phyloP scores from a whole-genome alignment of 2,329 filamentous ascomycete genomes.

The Arthrobotrys entomopaga region DNA sequence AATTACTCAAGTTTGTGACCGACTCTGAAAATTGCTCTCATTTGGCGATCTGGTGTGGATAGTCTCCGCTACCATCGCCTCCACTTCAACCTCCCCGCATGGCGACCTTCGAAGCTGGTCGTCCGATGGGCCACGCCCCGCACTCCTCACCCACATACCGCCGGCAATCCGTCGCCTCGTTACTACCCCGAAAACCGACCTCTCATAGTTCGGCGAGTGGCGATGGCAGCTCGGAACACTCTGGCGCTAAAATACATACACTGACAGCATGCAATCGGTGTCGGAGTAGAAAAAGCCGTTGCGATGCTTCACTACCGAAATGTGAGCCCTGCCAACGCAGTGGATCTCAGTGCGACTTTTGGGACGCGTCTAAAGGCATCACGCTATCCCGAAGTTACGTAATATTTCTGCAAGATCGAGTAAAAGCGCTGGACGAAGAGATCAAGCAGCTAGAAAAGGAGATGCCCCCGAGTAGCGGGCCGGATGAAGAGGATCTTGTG shows the following conservation, averaged over 20 bases:
- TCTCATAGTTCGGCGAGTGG: slow-evolving; percentile 40
- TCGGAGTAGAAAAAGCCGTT: slow-evolving; percentile 84
- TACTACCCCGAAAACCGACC: slow-evolving; percentile 47
- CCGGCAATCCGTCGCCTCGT: slow-evolving; percentile 49
- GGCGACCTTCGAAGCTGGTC: slow-evolving; percentile 49
- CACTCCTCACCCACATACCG: slow-evolving; percentile 48
- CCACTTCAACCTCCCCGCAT: slow-evolving; percentile 47
- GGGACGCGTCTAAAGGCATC: slow-evolving; percentile 84
- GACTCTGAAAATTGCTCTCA: slow-evolving; percentile 15
- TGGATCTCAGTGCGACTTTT: slow-evolving; percentile 93
- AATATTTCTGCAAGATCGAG: slow-evolving; percentile 86
- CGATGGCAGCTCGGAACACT: slow-evolving; percentile 18
- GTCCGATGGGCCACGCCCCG: slow-evolving; percentile 38
- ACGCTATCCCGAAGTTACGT: slow-evolving; percentile 93
- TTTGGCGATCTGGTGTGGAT: slow-evolving; percentile 7
- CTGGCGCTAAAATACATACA: slow-evolving; percentile 61
- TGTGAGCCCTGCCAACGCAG: slow-evolving; percentile 93
- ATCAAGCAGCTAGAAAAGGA: slow-evolving; percentile 74
- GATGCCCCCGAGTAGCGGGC: slow-evolving; percentile 67
- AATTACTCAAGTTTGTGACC: slow-evolving; percentile 15
- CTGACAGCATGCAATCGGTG: slow-evolving; percentile 66
- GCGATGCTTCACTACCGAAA: slow-evolving; percentile 89
- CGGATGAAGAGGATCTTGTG: slow-evolving; percentile 83
- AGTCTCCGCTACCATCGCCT: slow-evolving; percentile 17
- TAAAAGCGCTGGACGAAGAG: slow-evolving; percentile 82